Percentiles rank a stretch among this genome's conserved stretches.
Evolutionary conservation across 768 basidiomycete species (phyloP).

Genomic region (Suillus paluster): DNA sequence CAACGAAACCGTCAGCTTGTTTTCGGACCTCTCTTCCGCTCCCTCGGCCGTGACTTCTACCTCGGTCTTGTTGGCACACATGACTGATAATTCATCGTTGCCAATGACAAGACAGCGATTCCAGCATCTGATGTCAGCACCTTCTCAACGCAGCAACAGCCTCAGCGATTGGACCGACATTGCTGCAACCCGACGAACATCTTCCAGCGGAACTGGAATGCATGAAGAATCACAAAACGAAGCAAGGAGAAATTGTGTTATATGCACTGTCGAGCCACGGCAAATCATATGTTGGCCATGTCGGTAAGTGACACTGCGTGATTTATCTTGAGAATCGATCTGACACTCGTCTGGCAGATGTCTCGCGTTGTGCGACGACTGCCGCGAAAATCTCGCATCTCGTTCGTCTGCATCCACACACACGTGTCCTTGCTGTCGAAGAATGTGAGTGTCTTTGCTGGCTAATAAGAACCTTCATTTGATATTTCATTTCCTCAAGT

Average conservation of each 20-base stretch:
- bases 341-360: conserved; percentile 38
- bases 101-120: conserved; percentile 57
- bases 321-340: background rate
- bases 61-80: conserved; percentile 58
- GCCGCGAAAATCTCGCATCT: conserved; percentile 55
- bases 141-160: conserved; percentile 16
- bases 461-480: conserved; percentile 8
- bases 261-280: conserved; percentile 69
- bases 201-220: conserved; percentile 13
- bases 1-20: conserved; percentile 52
- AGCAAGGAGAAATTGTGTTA: conserved; percentile 57
- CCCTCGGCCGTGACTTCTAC: conserved; percentile 39
- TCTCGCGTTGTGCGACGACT: conserved; percentile 57
- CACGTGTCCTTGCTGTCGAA: conserved; percentile 55
- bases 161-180: conserved; percentile 36
- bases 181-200: conserved; percentile 28
- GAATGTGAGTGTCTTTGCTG: conserved; percentile 38
- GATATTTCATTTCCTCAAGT: conserved; percentile 13
- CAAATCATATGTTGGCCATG: conserved; percentile 89
- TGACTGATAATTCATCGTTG: conserved; percentile 46
- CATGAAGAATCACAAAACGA: conserved; percentile 30
- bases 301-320: conserved; percentile 49
- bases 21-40: conserved; percentile 54
- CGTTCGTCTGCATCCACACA: conserved; percentile 53
- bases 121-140: conserved; percentile 36